Evolutionary conservation across 768 basidiomycete species (phyloP), one percentile per base, ranked within the genome.

Genomic region (Russula virescens): DNA sequence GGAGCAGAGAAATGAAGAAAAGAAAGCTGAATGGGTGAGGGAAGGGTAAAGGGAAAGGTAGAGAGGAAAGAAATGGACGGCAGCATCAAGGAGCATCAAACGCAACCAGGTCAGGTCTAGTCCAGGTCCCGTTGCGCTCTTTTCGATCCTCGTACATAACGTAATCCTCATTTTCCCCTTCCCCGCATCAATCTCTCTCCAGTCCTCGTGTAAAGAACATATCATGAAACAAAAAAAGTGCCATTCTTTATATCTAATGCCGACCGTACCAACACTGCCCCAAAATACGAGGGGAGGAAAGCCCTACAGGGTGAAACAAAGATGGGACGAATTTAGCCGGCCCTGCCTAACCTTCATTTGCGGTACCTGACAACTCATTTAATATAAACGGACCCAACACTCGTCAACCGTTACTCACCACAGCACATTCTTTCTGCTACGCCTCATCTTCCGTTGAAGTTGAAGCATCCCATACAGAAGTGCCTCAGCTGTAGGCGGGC

Each of bases 381-480:
- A 31, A 40, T 38, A 48, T 58, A 42, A 34, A 8, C 9, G 19
- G 8, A 26, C 11, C 25, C 5, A 23, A 48, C 38, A 13, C 43
- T 42, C 38, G 48, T 63, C 59, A 49, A 56, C 31, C 45, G n/a
- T 11, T 10, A 70, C 77, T 58, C 71, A 95, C 95, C 95, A 98
- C 55, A 92, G 77, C 14, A 94, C 88, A 48, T 86, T 84, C 77
- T 91, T 91, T 71, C 94, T 80, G 76, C 83, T 90, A 71, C 86
- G 81, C 69, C 94, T 79, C 91, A 97, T 97, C 81, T 98, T 98
- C 60, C 94, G 86, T 75, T 97, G 94, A 54, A 98, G 82, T 73
- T 98, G 94, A 50, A 98, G 82, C 93, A 97, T 93, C 54, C 94
- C 94, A 70, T 95, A 97, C 65, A 98, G 80, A 45, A 98, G 81